Percentiles rank a stretch among this genome's conserved stretches.
Evolutionary conservation across 2,329 filamentous ascomycete genomes (phyloP).

Genomic region (Colletotrichum paranaense): DNA sequence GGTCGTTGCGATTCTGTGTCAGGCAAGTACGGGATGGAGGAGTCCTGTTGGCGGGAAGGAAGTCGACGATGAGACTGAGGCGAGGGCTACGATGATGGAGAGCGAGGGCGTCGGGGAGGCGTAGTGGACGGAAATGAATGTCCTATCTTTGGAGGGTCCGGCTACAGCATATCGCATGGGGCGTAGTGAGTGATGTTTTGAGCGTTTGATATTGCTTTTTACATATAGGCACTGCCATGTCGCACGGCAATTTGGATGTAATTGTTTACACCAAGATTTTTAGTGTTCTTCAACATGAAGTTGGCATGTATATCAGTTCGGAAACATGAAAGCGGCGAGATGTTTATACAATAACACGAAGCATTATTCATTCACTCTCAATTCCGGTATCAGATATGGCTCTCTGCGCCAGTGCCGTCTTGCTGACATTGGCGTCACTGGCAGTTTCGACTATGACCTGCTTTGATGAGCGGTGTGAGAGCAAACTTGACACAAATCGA

Average conservation of each 20-base stretch:
- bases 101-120: conserved; percentile 47
- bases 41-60: conserved; percentile 53
- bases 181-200: not conserved
- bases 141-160: not conserved
- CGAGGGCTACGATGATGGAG: conserved; percentile 41
- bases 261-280: not conserved
- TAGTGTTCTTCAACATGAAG: not conserved
- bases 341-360: not conserved
- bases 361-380: not conserved
- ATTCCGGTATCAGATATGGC: not conserved
- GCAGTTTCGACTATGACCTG: not conserved
- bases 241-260: not conserved
- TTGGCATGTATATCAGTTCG: not conserved
- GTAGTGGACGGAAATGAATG: conserved; percentile 4
- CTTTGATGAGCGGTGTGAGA: not conserved
- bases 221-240: not conserved
- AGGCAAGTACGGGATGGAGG: conserved; percentile 64
- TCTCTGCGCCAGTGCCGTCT: not conserved
- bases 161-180: not conserved
- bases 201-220: not conserved
- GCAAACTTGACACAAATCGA: not conserved
- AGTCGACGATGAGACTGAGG: conserved; percentile 45
- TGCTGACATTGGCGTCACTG: not conserved
- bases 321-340: not conserved
- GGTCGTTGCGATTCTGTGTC: conserved; percentile 56